Percentiles rank a stretch among this genome's conserved stretches.
Conservation (phyloP, 208 protist genomes). For the Leishmania braziliensis region DNA sequence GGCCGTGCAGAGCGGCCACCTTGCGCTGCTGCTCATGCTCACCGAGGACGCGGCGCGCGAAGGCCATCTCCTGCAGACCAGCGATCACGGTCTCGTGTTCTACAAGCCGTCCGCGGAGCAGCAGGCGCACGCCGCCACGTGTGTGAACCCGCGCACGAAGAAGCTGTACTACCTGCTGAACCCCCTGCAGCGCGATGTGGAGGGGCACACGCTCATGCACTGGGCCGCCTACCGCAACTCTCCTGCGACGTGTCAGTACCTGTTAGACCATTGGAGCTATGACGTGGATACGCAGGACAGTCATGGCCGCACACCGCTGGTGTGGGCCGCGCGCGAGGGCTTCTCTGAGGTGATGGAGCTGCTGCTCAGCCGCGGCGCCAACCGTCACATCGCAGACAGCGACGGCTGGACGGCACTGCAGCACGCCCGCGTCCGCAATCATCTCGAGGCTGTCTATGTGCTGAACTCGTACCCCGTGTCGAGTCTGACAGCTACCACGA, state of each 20-base stretch:
- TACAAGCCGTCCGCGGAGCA: conserved; percentile 24
- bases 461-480: conserved; percentile 27
- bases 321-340: conserved; percentile 84
- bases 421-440: conserved; percentile 60
- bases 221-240: conserved; percentile 80
- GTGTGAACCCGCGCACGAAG: conserved; percentile 21
- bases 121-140: conserved; percentile 14
- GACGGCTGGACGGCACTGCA: conserved; percentile 66
- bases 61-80: conserved; percentile 23
- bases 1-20: conserved; percentile 56
- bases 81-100: conserved; percentile 22
- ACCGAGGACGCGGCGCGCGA: conserved; percentile 40
- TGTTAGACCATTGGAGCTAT: conserved; percentile 66
- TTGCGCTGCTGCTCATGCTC: conserved; percentile 64
- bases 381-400: conserved; percentile 36
- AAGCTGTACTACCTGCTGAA: conserved; percentile 55
- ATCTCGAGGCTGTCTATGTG: conserved; percentile 61
- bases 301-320: conserved; percentile 66
- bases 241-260: conserved; percentile 59
- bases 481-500: neutral
- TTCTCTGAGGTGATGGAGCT: conserved; percentile 67
- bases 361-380: conserved; percentile 53
- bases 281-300: conserved; percentile 50
- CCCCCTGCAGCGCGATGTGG: conserved; percentile 41
- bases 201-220: conserved; percentile 75